These are phyloP conservation scores for Amphichorda felina DNA, from an alignment of 2,329 filamentous ascomycete genomes.

Conservation along the genomic window DNA sequence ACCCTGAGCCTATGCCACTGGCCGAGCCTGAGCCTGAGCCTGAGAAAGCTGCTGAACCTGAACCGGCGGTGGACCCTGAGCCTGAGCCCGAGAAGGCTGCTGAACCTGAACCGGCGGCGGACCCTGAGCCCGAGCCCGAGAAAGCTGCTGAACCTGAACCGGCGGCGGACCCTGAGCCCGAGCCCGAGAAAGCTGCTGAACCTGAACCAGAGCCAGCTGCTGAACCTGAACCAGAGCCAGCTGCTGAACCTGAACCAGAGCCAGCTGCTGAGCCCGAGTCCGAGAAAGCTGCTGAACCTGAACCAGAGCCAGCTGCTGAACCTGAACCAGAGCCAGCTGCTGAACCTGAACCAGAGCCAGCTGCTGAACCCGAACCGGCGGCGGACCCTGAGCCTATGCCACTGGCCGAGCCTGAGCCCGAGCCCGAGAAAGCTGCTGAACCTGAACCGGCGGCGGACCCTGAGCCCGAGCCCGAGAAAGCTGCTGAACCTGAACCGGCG, in stretches of 20 bases:
- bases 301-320: constrained; percentile 1
- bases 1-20: not conserved
- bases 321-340: constrained; percentile 2
- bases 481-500: not conserved
- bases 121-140: not conserved
- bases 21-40: not conserved
- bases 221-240: constrained; percentile 2
- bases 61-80: not conserved
- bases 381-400: not conserved
- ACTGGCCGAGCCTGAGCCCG: not conserved
- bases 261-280: not conserved
- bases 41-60: constrained; percentile 3
- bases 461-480: constrained; percentile 1
- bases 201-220: constrained; percentile 2
- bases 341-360: constrained; percentile 1
- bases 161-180: not conserved
- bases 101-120: constrained; percentile 4
- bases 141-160: constrained; percentile 1
- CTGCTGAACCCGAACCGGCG: not conserved
- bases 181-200: constrained; percentile 1
- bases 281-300: not conserved
- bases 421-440: constrained; percentile 1
- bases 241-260: not conserved
- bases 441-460: constrained; percentile 3
- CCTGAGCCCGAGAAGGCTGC: not conserved